A percentile compares a stretch with the other conserved stretches of the same genome.
phyloP scores from a whole-genome alignment of 2,329 filamentous ascomycete species.

The Dothidotthia symphoricarpi region DNA sequence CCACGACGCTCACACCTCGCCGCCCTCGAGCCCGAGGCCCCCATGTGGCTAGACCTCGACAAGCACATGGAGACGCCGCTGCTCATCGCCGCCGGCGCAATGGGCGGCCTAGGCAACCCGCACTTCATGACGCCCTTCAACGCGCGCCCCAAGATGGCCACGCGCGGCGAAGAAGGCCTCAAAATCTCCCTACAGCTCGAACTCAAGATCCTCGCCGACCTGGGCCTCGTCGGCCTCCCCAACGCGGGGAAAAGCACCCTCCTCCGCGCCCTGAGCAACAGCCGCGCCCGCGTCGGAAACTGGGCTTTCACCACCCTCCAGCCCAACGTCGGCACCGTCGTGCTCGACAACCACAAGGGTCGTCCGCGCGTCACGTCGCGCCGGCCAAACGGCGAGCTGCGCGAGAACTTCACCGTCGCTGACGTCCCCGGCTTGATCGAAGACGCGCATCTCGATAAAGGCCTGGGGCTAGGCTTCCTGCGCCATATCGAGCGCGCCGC shows the following conservation, averaged over 20 bases:
- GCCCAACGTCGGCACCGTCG: slow-evolving; percentile 93
- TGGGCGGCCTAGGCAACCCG: slow-evolving; percentile 89
- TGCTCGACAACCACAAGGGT: slow-evolving; percentile 82
- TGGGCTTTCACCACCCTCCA: slow-evolving; percentile 97
- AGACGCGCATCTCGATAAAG: slow-evolving; percentile 87
- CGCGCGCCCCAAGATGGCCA: slow-evolving; percentile 80
- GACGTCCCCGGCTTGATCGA: slow-evolving; percentile 94
- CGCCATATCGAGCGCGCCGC: slow-evolving; percentile 92
- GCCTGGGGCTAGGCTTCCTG: slow-evolving; percentile 86
- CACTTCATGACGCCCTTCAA: slow-evolving; percentile 81
- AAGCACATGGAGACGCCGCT: slow-evolving; percentile 79
- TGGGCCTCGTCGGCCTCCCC: slow-evolving; percentile 89
- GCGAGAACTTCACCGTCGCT: slow-evolving; percentile 85
- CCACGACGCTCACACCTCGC: slow-evolving; percentile 58
- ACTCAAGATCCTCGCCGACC: slow-evolving; percentile 90
- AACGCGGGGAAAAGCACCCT: slow-evolving; percentile 97
- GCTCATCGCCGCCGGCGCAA: slow-evolving; percentile 79
- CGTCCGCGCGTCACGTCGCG: slow-evolving; percentile 58
- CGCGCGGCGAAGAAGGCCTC: slow-evolving; percentile 76
- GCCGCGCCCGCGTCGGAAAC: slow-evolving; percentile 81
- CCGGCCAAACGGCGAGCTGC: slow-evolving; percentile 51
- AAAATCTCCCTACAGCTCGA: slow-evolving; percentile 81
- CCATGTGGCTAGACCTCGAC: slow-evolving; percentile 60
- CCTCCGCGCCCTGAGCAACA: slow-evolving; percentile 81
- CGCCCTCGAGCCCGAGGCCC: slow-evolving; percentile 68